Conservation (phyloP, 208 protist species). For the Crithidia mellificae region DNA sequence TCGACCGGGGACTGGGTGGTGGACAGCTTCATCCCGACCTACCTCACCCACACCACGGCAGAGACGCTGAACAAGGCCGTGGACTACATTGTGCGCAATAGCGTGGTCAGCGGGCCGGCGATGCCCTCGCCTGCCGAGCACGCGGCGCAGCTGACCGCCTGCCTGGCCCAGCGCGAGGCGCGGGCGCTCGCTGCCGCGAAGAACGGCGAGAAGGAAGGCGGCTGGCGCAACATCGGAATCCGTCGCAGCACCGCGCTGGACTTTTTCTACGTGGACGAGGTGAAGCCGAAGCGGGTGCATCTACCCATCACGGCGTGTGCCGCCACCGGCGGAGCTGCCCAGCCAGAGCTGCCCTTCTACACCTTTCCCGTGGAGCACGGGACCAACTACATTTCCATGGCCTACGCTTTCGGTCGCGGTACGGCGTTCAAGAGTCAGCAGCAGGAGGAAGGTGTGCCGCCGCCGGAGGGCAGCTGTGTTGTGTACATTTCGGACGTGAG, state of each 20-base stretch:
- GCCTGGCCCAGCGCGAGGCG: slow-evolving; percentile 19
- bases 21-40: slow-evolving; percentile 76
- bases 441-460: neutral
- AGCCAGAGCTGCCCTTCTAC: slow-evolving; percentile 54
- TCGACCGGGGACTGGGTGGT: slow-evolving; percentile 60
- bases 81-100: slow-evolving; percentile 82
- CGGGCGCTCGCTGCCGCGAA: slow-evolving; percentile 12
- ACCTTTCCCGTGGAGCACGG: slow-evolving; percentile 82
- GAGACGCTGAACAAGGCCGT: slow-evolving; percentile 41
- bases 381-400: slow-evolving; percentile 71
- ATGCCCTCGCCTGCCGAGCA: slow-evolving; percentile 29
- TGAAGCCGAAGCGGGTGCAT: slow-evolving; percentile 43
- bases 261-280: slow-evolving; percentile 62
- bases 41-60: slow-evolving; percentile 53
- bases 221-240: slow-evolving; percentile 74
- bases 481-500: slow-evolving; percentile 87
- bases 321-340: neutral
- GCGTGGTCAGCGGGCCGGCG: slow-evolving; percentile 32
- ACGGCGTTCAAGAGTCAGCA: slow-evolving; percentile 53
- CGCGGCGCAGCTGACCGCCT: slow-evolving; percentile 24
- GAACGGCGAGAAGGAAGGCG: slow-evolving; percentile 23
- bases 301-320: slow-evolving; percentile 36
- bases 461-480: slow-evolving; percentile 50
- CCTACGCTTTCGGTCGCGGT: slow-evolving; percentile 83
- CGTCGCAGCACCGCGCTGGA: slow-evolving; percentile 83